Base-by-base conservation (phyloP, 163 green algal genomes). In the Prototheca wickerhamii region DNA sequence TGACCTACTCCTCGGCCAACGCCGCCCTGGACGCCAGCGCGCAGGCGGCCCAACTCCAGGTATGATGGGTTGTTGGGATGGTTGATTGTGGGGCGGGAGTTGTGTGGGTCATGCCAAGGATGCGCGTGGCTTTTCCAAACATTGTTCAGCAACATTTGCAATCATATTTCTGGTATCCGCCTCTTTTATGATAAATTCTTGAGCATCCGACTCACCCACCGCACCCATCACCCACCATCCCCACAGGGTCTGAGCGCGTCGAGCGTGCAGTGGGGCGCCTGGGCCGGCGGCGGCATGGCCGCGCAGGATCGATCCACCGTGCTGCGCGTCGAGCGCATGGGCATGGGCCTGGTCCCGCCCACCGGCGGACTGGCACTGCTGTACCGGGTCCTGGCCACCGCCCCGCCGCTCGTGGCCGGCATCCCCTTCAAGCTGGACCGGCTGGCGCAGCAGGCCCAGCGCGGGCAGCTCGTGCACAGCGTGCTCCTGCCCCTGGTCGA, bases 1-100 rank as follows among this genome's bases (percentile, higher is more conserved):
- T 76, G 55, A 95, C 89, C 72, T 96, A 95, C 69, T 82, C 80
- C 25, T 72, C 86, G 5, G 89, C 86, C 32, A 96, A 96, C 65
- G 65, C 82, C 15, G 73, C 70, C 2, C 72, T 96, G 33, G 88
- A 95, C 33, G 60, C 28, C n/a, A n/a, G 62, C 17, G 70, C 70
- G 5, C 26, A 31, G 2, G 32, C 51, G 56, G 50, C 25, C 40
- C 46, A 54, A 18, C 5, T 25, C 46, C 18, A 54, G 46, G 46
- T 54, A n/a, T n/a, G n/a, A n/a, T n/a, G n/a, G n/a, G n/a, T n/a
- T n/a, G n/a, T n/a, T n/a, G n/a, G n/a, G n/a, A n/a, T n/a, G n/a
- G 46, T 29, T 21, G 46, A 28, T 8, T 21, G 46, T 28, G 46
- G 46, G 18, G 1, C 15, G 18, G 46, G n/a, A 1, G 18, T 54